These are phyloP conservation scores for Beverwykella pulmonaria DNA, from an alignment of 495 filamentous ascomycete species.

Conservation along the genomic window DNA sequence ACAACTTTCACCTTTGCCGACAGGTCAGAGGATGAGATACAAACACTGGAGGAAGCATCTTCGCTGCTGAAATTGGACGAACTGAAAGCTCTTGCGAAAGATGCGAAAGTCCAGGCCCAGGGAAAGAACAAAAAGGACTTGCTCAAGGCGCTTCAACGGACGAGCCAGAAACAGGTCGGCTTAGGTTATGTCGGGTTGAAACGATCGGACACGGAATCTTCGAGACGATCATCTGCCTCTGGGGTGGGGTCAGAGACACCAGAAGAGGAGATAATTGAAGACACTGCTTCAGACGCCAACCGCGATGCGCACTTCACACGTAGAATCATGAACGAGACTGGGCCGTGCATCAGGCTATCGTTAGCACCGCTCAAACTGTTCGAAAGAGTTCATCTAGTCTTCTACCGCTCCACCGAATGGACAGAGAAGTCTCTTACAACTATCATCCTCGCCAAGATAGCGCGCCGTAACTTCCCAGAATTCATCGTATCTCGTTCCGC, in stretches of 20 bases:
- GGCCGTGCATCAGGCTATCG: constrained; percentile 81
- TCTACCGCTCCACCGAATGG: constrained; percentile 96
- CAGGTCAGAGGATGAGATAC: constrained; percentile 68
- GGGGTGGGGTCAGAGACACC: constrained; percentile 17
- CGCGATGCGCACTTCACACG: constrained; percentile 64
- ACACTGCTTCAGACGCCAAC: constrained; percentile 40
- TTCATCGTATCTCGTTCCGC: constrained; percentile 89
- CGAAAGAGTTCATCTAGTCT: constrained; percentile 91
- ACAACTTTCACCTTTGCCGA: constrained; percentile 77
- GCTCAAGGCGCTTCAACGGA: constrained; percentile 66
- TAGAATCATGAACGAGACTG: constrained; percentile 80
- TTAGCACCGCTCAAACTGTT: constrained; percentile 77
- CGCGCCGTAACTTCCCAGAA: constrained; percentile 80
- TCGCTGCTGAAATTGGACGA: constrained; percentile 82
- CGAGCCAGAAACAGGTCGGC: constrained; percentile 72
- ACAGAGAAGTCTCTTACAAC: constrained; percentile 95
- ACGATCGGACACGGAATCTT: constrained; percentile 36
- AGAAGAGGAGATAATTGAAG: constrained; percentile 37
- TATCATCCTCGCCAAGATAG: constrained; percentile 89
- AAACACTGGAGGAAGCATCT: constrained; percentile 81
- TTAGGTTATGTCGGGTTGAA: constrained; percentile 50
- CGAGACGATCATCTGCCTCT: constrained; percentile 32
- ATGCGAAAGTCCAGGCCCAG: constrained; percentile 68
- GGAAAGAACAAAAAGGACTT: constrained; percentile 90
- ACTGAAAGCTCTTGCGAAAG: constrained; percentile 80